Evolutionary conservation across 2,329 filamentous ascomycete genomes (phyloP).

Genomic region (Penicillium aurantiogriseum): DNA sequence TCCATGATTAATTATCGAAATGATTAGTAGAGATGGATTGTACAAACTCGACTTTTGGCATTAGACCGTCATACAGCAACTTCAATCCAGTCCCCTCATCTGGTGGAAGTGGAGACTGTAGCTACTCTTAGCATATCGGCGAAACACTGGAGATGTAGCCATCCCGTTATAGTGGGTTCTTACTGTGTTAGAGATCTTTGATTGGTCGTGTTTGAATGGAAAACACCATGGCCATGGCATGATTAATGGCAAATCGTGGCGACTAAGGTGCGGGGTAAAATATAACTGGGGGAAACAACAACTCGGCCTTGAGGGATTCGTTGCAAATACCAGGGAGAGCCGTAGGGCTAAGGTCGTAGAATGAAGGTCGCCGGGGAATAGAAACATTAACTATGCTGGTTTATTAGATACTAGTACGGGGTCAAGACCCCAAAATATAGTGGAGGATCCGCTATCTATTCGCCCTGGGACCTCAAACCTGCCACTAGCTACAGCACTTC

Average conservation of each 20-base stretch:
- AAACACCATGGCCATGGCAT: conserved; percentile 3
- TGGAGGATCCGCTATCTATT: neutral
- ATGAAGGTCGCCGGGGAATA: neutral
- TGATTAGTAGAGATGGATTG: neutral
- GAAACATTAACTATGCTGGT: neutral
- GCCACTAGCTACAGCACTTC: neutral
- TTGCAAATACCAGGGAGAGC: neutral
- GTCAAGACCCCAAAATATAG: neutral
- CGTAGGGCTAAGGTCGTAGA: no score
- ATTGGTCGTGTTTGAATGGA: neutral
- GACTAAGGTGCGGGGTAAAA: neutral
- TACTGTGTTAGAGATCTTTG: neutral
- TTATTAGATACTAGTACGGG: neutral
- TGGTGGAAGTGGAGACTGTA: neutral
- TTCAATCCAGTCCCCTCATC: conserved; percentile 8
- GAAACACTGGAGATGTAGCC: neutral
- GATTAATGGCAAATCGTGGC: neutral
- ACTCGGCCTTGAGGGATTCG: neutral
- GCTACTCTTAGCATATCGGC: neutral
- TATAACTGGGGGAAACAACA: neutral
- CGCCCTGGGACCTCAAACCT: neutral
- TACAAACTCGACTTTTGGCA: conserved; percentile 15
- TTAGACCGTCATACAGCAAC: conserved; percentile 2
- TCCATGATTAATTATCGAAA: neutral
- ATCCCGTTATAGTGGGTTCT: neutral